A percentile compares a stretch with the other conserved stretches of the same genome.
These are phyloP conservation scores for Aspergillus arachidicola DNA, from an alignment of 2,329 filamentous ascomycete species.

Conservation along the genomic window DNA sequence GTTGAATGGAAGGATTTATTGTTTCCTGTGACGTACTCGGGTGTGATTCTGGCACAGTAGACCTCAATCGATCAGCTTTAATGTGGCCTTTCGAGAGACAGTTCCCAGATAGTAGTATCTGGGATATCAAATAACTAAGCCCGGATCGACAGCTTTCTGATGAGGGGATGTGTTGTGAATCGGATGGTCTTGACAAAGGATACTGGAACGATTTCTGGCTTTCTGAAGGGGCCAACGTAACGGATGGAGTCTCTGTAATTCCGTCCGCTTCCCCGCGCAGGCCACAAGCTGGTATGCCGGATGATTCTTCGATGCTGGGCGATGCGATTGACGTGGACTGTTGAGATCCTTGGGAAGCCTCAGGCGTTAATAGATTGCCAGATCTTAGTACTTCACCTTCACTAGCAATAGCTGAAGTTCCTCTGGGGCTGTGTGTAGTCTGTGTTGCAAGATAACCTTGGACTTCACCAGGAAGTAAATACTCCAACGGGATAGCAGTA, in stretches of 20 bases:
- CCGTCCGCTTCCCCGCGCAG: slow-evolving; percentile 11
- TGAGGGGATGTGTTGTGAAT: slow-evolving; percentile 3
- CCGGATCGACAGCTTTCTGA: not conserved
- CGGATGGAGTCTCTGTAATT: slow-evolving; percentile 26
- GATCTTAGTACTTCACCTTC: not conserved
- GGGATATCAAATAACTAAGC: slow-evolving; percentile 9
- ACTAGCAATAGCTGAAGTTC: not conserved
- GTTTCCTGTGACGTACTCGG: not conserved
- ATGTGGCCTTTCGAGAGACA: not conserved
- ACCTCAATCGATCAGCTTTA: not conserved
- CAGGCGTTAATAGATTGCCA: not conserved
- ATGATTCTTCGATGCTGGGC: not conserved
- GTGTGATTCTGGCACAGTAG: slow-evolving; percentile 12
- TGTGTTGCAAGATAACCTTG: slow-evolving; percentile 4
- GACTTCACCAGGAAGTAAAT: slow-evolving; percentile 19
- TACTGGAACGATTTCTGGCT: slow-evolving; percentile 6
- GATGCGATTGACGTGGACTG: not conserved
- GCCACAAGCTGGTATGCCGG: not conserved
- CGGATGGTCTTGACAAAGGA: not conserved
- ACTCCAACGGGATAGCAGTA: slow-evolving; percentile 18
- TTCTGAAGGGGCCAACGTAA: not conserved
- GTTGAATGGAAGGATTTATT: not conserved
- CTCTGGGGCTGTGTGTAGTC: not conserved
- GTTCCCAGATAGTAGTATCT: not conserved
- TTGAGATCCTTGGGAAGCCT: not conserved